A percentile compares a stretch with the other conserved stretches of the same genome.
Conservation (phyloP, 345 rosid genomes). For the Eucalyptus coolabah region DNA sequence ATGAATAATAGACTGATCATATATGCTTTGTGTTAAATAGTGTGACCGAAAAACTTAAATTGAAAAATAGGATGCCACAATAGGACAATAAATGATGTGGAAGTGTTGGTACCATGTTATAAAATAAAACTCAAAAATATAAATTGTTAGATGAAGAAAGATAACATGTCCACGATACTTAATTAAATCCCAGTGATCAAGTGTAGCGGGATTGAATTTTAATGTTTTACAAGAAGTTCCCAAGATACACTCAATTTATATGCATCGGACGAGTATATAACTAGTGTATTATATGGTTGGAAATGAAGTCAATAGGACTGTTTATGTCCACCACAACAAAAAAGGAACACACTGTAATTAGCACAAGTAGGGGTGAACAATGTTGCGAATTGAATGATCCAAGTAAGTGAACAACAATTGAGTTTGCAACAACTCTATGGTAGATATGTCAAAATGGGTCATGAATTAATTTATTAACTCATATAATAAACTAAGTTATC, state of each 20-base stretch:
- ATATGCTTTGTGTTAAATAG: accelerated
- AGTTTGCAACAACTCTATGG: accelerated
- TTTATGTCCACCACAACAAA: accelerated
- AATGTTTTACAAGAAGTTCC: neutral
- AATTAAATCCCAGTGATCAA: neutral
- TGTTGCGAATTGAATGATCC: accelerated
- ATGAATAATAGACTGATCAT: neutral
- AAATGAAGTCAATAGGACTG: accelerated
- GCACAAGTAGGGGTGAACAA: accelerated
- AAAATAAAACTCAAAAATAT: neutral
- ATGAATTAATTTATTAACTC: no score
- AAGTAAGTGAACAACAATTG: accelerated
- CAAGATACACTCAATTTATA: neutral
- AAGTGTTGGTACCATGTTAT: accelerated
- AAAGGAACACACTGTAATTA: accelerated
- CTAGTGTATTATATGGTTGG: no score
- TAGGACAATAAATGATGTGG: neutral
- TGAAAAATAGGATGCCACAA: neutral
- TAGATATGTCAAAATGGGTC: accelerated
- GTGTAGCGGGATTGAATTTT: accelerated
- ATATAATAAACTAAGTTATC: no score
- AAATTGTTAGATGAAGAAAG: neutral
- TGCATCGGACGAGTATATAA: accelerated
- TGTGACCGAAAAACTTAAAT: neutral
- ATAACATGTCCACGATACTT: accelerated